These are phyloP conservation scores for Xerocomellus chrysenteron DNA, from an alignment of 768 basidiomycete species.

Conservation along the genomic window DNA sequence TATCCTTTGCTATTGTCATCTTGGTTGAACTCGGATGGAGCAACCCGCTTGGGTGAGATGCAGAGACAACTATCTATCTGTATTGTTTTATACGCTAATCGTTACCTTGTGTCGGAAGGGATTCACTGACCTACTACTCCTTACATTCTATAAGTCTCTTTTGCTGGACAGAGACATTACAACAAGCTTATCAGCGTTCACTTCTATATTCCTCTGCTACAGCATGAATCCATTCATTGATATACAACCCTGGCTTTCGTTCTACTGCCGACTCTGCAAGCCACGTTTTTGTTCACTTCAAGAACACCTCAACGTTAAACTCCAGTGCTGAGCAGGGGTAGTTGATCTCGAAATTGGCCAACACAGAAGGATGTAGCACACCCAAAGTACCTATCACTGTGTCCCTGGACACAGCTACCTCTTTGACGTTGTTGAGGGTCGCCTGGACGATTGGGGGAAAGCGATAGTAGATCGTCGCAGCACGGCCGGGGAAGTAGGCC, in stretches of 20 bases:
- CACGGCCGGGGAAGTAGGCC: slow-evolving; percentile 93
- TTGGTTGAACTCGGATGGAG: slow-evolving; percentile 1
- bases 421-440: slow-evolving; percentile 44
- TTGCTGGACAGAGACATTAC: background rate
- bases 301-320: slow-evolving; percentile 94
- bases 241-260: slow-evolving; percentile 2
- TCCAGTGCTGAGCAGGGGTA: slow-evolving; percentile 95
- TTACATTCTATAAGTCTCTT: slow-evolving; percentile 11
- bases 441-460: slow-evolving; percentile 35
- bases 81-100: slow-evolving; percentile 26
- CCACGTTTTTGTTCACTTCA: slow-evolving; percentile 40
- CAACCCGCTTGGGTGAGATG: background rate
- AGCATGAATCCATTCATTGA: slow-evolving; percentile 3
- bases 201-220: background rate
- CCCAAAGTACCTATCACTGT: slow-evolving; percentile 85
- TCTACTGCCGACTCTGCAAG: slow-evolving; percentile 2
- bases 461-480: slow-evolving; percentile 89
- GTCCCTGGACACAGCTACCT: slow-evolving; percentile 51
- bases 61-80: background rate
- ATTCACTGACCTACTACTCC: slow-evolving; percentile 6
- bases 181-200: background rate
- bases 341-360: slow-evolving; percentile 90
- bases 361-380: slow-evolving; percentile 87
- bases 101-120: background rate
- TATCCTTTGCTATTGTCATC: slow-evolving; percentile 2